Conservation (phyloP, 1,284 basidiomycete genomes). For the Pulveroboletus sp. region DNA sequence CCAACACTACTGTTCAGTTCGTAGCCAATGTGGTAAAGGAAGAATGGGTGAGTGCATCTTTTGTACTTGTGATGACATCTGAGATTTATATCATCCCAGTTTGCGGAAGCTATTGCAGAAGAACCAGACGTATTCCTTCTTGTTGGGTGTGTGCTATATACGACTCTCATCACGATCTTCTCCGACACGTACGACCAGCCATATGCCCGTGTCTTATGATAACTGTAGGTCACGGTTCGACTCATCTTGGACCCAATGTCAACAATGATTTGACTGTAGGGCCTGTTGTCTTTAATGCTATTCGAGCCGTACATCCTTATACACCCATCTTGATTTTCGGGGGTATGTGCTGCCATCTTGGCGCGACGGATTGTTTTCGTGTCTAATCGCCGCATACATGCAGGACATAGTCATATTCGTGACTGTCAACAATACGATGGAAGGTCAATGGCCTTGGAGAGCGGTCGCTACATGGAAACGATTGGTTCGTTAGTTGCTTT, state of each 20-base stretch:
- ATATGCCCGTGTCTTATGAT: conserved; percentile 69
- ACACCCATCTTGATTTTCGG: conserved; percentile 84
- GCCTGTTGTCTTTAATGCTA: conserved; percentile 71
- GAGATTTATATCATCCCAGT: conserved; percentile 44
- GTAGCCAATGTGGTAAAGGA: conserved; percentile 78
- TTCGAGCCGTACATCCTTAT: conserved; percentile 68
- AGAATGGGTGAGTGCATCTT: conserved; percentile 50
- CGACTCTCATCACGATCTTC: not conserved
- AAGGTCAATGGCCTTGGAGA: conserved; percentile 72
- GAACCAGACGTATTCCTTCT: conserved; percentile 83
- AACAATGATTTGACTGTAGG: conserved; percentile 39
- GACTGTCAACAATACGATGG: conserved; percentile 69
- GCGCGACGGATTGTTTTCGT: not conserved
- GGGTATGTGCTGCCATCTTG: conserved; percentile 37
- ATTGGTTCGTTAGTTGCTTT: conserved; percentile 49
- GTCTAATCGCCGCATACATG: not conserved
- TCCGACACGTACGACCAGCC: conserved; percentile 40
- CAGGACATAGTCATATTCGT: conserved; percentile 76
- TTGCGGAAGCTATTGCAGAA: conserved; percentile 74
- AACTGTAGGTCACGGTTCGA: conserved; percentile 47
- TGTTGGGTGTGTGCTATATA: conserved; percentile 54
- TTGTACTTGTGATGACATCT: not conserved
- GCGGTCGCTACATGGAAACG: conserved; percentile 87
- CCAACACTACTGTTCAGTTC: conserved; percentile 73
- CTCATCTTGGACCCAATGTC: not conserved